Evolutionary conservation across 164 flowering plant genomes (phyloP), one percentile per base, ranked within the genome.

Genomic region (Akebia trifoliata): DNA sequence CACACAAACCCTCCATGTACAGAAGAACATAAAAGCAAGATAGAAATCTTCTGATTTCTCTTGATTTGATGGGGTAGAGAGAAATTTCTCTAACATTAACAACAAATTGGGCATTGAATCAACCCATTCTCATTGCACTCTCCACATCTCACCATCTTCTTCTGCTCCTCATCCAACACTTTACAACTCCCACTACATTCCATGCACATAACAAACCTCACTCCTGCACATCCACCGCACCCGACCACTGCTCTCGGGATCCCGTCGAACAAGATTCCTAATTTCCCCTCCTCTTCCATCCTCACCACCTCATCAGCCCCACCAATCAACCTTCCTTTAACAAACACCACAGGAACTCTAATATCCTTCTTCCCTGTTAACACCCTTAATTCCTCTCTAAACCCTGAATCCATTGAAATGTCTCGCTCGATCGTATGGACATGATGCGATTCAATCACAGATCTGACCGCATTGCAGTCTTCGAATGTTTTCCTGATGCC

Each of bases 401-500:
- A 84, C 59, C 92, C 97, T 0, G 87, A 84, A 64, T 93, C 84
- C 98, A 93, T 93, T 0, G 98, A 93, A 20, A 87, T 50, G 34
- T 93, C 98, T 7, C 97, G 76, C 69, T 93, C 98, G 2, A 77
- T 31, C 59, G 81, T 46, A 0, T 60, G 78, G 11, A 87, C 65
- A 0, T 56, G 35, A 28, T 85, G 73, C 0, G 90, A 86, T 50
- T 84, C 87, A 14, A 87, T 38, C 10, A 78, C 54, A 0, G 87
- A 72, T 32, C 98, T 43, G 0, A 82, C 92, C 0, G 15, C 62
- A 67, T 93, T 93, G 72, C 98, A 93, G 20, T 87, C 96, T 76
- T 93, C 98, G 28, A 85, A 93, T 0, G 98, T 93, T 66, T 87
- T 90, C 64, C 98, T 63, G 29, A 93, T 85, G 22, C 98, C 97